Evolutionary conservation across 139 green algal genomes (phyloP), one percentile per base, ranked within the genome.

Genomic region (Picochlorum sp.): DNA sequence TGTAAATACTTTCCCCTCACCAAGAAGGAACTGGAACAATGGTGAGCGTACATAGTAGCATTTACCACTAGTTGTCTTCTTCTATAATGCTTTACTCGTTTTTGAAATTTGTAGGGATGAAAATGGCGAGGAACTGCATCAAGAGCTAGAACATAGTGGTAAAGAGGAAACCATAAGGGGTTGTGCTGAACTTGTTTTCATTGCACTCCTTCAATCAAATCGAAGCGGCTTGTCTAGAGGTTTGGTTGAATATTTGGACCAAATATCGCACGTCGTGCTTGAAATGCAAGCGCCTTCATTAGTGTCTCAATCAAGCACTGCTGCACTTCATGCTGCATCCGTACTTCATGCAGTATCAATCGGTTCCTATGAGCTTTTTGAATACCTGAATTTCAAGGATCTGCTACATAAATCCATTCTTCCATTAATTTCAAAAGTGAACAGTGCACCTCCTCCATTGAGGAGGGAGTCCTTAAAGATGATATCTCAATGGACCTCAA

Each of bases 281-380:
- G 50, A 55, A 0, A 75, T 68, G 26, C 18, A n/a, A 47, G 39
- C 39, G 5, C 9, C 18, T 16, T 47, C 39, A 47, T 18, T 10
- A 12, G 39, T 47, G 20, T 47, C 39, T 26, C 18, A 16, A 16
- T 26, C 39, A 47, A 47, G 10, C 22, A 16, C 39, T 26, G 20
- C 39, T 26, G 39, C 39, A 35, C 65, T 93, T 20, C 39, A 64
- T 33, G 95, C 94, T 67, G 89, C 96, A 50, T 89, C 85, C 1
- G 65, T 78, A 14, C 95, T 95, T 60, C 72, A 81, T 36, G 82
- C 89, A 16, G 76, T 83, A 31, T 78, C 78, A 0, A 49, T 82
- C 3, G 81, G 74, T 1, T 68, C 74, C 1, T 91, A 94, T 50
- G 84, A 91, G 47, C 73, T 96, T 40, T 62, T 89, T 33, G 85